phyloP scores from a whole-genome alignment of 1,284 basidiomycete species.

The Macrocybe sp. region DNA sequence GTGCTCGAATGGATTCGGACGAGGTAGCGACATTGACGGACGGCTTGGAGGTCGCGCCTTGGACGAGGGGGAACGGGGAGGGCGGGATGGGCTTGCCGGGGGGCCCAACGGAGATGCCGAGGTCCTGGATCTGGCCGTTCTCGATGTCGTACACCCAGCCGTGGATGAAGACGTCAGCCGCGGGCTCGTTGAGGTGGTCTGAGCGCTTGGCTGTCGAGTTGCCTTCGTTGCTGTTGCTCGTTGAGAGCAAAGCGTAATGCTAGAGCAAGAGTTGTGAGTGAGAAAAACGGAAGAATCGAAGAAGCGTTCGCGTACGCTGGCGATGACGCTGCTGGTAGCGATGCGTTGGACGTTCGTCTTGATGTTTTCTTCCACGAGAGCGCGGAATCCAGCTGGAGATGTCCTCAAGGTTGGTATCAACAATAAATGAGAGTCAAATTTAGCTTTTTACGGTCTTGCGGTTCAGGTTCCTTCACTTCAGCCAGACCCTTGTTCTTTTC shows the following conservation, averaged over 20 bases:
- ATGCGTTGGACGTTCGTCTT: slow-evolving; percentile 38
- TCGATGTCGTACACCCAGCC: slow-evolving; percentile 50
- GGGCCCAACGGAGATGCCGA: slow-evolving; percentile 28
- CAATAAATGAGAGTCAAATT: neutral
- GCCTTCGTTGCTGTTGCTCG: neutral
- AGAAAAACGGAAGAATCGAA: neutral
- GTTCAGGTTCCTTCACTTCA: slow-evolving; percentile 8
- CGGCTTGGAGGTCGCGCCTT: neutral
- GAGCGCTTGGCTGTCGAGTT: neutral
- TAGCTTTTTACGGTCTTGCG: slow-evolving; percentile 6
- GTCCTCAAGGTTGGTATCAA: neutral
- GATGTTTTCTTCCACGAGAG: slow-evolving; percentile 40
- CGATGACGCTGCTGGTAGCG: slow-evolving; percentile 38
- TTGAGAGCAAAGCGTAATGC: slow-evolving; percentile 5
- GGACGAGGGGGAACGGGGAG: slow-evolving; percentile 11
- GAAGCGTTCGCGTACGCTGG: slow-evolving; percentile 8
- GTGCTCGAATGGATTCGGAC: no score
- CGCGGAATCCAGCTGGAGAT: slow-evolving; percentile 17
- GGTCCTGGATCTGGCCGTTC: slow-evolving; percentile 43
- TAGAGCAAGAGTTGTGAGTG: neutral
- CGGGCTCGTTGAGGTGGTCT: neutral
- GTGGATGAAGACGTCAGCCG: slow-evolving; percentile 38
- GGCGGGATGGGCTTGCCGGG: slow-evolving; percentile 21
- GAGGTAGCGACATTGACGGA: neutral
- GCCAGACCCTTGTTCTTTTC: slow-evolving; percentile 14